These are phyloP conservation scores for Lentinus tigrinus DNA, from an alignment of 768 basidiomycete species.

Conservation along the genomic window DNA sequence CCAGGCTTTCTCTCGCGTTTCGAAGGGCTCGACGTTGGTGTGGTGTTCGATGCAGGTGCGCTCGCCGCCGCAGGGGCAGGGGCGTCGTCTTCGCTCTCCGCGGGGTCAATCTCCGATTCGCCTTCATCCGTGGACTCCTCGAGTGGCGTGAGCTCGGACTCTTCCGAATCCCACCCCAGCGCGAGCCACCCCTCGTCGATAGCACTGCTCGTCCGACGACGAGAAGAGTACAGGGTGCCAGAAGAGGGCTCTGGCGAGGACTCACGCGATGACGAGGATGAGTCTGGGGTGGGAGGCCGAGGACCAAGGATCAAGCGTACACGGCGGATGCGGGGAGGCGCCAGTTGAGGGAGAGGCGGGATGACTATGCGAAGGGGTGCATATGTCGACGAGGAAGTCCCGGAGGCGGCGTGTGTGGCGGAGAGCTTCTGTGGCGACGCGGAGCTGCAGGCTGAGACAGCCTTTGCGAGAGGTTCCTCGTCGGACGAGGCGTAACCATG, in stretches of 20 bases:
- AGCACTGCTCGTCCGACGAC: not conserved
- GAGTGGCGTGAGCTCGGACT: slow-evolving; percentile 26
- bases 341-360: not conserved
- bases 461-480: not conserved
- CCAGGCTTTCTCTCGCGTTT: not conserved
- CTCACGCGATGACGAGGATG: not conserved
- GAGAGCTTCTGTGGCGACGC: too few species aligned
- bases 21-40: not conserved
- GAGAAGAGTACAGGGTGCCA: not conserved
- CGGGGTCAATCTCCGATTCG: slow-evolving; percentile 15
- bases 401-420: too few species aligned
- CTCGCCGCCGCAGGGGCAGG: not conserved
- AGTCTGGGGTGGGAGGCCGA: not conserved
- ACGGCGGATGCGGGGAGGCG: not conserved
- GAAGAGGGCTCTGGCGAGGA: not conserved
- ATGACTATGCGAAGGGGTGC: not conserved
- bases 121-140: slow-evolving; percentile 18
- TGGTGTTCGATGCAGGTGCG: too few species aligned
- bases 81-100: slow-evolving; percentile 13
- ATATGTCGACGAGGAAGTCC: not conserved
- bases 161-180: slow-evolving; percentile 20
- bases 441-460: not conserved
- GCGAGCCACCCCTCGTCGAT: not conserved
- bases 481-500: not conserved
- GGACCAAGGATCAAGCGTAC: not conserved